Percentiles rank a stretch among this genome's conserved stretches.
These are phyloP conservation scores for Dispira simplex DNA, from an alignment of 192 early-diverging fungal species.

Conservation along the genomic window DNA sequence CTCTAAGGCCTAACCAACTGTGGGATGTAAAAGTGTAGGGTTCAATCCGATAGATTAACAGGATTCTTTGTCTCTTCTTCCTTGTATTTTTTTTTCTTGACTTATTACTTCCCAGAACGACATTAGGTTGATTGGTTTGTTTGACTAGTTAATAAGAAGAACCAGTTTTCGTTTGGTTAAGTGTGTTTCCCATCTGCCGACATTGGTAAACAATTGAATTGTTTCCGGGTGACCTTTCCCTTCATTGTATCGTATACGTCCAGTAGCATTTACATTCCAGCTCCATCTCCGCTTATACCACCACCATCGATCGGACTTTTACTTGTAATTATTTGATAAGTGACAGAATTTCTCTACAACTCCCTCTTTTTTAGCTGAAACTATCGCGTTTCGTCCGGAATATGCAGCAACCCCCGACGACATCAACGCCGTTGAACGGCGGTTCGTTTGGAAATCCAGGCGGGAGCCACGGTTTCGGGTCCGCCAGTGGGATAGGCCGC, in stretches of 20 bases:
- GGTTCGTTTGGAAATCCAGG: background rate
- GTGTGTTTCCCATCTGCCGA: too few species aligned
- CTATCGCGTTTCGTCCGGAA: background rate
- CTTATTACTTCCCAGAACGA: too few species aligned
- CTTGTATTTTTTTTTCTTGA: too few species aligned
- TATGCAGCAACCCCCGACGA: background rate
- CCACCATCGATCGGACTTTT: background rate
- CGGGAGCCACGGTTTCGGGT: background rate
- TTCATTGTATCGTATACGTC: background rate
- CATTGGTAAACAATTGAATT: too few species aligned
- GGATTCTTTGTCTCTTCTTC: too few species aligned
- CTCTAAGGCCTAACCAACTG: too few species aligned
- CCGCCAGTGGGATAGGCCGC: slow-evolving; percentile 11
- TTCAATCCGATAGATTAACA: too few species aligned
- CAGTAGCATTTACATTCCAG: background rate
- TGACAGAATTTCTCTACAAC: background rate
- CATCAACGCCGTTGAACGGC: background rate
- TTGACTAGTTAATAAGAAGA: too few species aligned
- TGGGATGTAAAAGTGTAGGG: too few species aligned
- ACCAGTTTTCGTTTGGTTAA: too few species aligned
- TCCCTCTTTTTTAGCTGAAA: background rate
- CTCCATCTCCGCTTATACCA: background rate
- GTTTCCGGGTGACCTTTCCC: background rate
- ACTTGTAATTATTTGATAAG: background rate
- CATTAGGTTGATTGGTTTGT: too few species aligned